phyloP scores from a whole-genome alignment of 495 filamentous ascomycete genomes.

The Poronia punctata region DNA sequence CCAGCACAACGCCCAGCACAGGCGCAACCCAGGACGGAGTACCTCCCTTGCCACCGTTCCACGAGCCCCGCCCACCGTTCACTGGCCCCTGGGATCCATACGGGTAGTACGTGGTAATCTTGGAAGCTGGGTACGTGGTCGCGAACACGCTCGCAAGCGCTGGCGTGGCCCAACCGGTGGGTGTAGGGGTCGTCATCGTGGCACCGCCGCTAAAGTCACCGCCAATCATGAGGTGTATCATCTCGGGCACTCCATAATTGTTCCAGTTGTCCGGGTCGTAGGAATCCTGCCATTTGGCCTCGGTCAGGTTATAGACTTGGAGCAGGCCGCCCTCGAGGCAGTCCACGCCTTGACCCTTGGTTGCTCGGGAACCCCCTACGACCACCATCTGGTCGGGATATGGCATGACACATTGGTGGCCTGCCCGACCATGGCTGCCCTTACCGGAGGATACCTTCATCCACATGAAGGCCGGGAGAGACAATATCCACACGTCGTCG shows the following conservation, averaged over 20 bases:
- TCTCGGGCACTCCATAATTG: constrained; percentile 56
- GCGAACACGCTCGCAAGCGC: constrained; percentile 48
- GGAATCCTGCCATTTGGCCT: constrained; percentile 43
- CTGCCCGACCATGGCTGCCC: constrained; percentile 44
- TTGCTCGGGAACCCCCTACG: constrained; percentile 48
- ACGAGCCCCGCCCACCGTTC: constrained; percentile 27
- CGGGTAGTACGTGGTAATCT: constrained; percentile 53
- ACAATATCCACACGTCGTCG: constrained; percentile 69
- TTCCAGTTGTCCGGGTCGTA: constrained; percentile 55
- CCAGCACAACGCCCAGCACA: constrained; percentile 60
- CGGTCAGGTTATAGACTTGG: constrained; percentile 59
- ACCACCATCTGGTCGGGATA: constrained; percentile 70
- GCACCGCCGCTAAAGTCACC: constrained; percentile 56
- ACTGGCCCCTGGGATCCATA: constrained; percentile 34
- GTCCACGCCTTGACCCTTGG: constrained; percentile 4
- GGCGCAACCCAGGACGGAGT: constrained; percentile 56
- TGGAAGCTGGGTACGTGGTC: constrained; percentile 48
- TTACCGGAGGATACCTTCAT: constrained; percentile 48
- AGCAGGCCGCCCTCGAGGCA: constrained; percentile 53
- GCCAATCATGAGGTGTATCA: constrained; percentile 52
- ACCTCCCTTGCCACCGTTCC: constrained; percentile 13
- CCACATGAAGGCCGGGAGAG: constrained; percentile 74
- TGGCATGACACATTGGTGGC: constrained; percentile 58
- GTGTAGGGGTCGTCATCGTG: constrained; percentile 40
- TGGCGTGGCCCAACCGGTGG: constrained; percentile 43